Conservation (phyloP, 805 yeast genomes). For the Debaryomyces castellii region DNA sequence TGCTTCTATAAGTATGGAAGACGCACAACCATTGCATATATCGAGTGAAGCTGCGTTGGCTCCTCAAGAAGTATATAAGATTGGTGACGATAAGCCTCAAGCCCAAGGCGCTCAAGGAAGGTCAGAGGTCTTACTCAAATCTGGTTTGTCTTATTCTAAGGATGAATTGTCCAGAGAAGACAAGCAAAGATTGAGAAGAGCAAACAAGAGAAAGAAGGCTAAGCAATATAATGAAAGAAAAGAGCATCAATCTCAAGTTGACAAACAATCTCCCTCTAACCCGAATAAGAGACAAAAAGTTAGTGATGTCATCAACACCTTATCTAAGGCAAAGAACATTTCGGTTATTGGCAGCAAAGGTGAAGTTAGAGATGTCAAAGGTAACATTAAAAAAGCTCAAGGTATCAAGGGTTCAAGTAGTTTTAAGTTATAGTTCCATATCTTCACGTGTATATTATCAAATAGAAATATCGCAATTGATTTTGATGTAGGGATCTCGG, state of each 20-base stretch:
- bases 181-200: slow-evolving; percentile 81
- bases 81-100: slow-evolving; percentile 38
- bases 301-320: slow-evolving; percentile 66
- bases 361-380: slow-evolving; percentile 68
- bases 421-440: slow-evolving; percentile 20
- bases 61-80: slow-evolving; percentile 87
- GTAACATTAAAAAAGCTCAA: slow-evolving; percentile 55
- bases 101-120: slow-evolving; percentile 32
- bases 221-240: slow-evolving; percentile 45
- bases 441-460: slow-evolving; percentile 1
- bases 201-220: slow-evolving; percentile 77
- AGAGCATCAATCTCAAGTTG: slow-evolving; percentile 25
- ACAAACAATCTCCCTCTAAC: slow-evolving; percentile 24
- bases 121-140: slow-evolving; percentile 63
- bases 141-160: slow-evolving; percentile 79
- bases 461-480: neutral
- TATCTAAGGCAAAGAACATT: slow-evolving; percentile 70
- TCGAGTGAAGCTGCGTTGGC: slow-evolving; percentile 76
- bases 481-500: neutral
- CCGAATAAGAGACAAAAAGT: slow-evolving; percentile 50
- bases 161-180: slow-evolving; percentile 83
- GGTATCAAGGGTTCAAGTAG: slow-evolving; percentile 27
- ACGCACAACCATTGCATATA: slow-evolving; percentile 88
- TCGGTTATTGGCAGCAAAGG: slow-evolving; percentile 78
- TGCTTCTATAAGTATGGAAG: slow-evolving; percentile 88